Percentiles rank a stretch among this genome's conserved stretches.
These are phyloP conservation scores for Tylopilus plumbeoviolaceoides DNA, from an alignment of 768 basidiomycete species.

Conservation along the genomic window DNA sequence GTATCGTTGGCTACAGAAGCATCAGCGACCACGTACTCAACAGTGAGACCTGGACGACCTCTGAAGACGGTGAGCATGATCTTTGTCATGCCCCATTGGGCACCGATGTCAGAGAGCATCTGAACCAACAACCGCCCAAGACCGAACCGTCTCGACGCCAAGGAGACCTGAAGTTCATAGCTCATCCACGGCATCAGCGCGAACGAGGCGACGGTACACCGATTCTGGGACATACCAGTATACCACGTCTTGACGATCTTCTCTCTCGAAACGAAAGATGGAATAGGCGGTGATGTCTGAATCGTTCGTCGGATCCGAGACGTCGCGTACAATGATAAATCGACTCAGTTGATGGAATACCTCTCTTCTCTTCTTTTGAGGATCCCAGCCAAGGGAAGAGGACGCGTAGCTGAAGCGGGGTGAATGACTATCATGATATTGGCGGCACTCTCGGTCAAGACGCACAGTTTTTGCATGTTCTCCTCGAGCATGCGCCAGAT, in stretches of 20 bases:
- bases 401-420: constrained; percentile 42
- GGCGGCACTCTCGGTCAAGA: constrained; percentile 1
- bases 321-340: constrained; percentile 45
- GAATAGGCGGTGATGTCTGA: constrained; percentile 37
- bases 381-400: constrained; percentile 68
- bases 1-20: constrained; percentile 38
- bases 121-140: constrained; percentile 55
- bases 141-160: constrained; percentile 44
- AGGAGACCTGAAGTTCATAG: constrained; percentile 71
- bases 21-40: constrained; percentile 4
- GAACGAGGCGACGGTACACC: not conserved
- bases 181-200: constrained; percentile 33
- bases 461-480: constrained; percentile 53
- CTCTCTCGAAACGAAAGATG: constrained; percentile 74
- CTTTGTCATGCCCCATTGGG: constrained; percentile 57
- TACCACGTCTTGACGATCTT: constrained; percentile 53
- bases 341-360: constrained; percentile 58
- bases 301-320: constrained; percentile 12
- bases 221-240: constrained; percentile 57
- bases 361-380: constrained; percentile 51
- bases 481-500: constrained; percentile 51
- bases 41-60: constrained; percentile 38
- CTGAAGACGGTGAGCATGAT: constrained; percentile 74
- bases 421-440: not conserved
- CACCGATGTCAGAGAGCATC: constrained; percentile 47